These are phyloP conservation scores for Botrytis paeoniae DNA, from an alignment of 2,329 filamentous ascomycete species.

Conservation along the genomic window DNA sequence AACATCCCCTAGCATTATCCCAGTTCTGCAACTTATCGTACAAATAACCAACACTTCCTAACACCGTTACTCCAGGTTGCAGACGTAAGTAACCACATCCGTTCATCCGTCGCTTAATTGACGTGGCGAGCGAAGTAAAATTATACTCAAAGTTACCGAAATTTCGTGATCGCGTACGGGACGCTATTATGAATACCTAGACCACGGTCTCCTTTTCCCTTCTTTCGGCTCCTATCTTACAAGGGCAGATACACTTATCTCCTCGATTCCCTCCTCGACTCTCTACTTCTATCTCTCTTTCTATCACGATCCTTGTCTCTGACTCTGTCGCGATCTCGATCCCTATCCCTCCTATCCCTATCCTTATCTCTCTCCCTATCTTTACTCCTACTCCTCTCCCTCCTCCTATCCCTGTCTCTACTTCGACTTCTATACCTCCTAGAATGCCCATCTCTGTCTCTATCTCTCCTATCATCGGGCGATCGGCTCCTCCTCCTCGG, in stretches of 20 bases:
- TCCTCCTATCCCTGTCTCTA: constrained; percentile 24
- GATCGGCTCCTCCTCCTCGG: constrained; percentile 24
- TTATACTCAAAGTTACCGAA: background rate
- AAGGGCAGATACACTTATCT: constrained; percentile 1
- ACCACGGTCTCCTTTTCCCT: background rate
- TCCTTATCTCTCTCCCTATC: constrained; percentile 16
- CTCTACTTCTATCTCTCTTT: constrained; percentile 29
- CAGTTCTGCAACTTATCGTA: background rate
- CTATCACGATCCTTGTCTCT: constrained; percentile 26
- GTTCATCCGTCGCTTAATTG: background rate
- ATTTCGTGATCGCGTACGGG: too few relatives aligned
- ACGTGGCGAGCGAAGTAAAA: background rate
- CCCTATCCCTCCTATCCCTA: constrained; percentile 8
- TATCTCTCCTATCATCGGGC: constrained; percentile 19
- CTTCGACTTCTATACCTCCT: constrained; percentile 28
- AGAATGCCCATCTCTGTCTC: constrained; percentile 11
- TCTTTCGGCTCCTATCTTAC: background rate
- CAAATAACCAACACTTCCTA: background rate
- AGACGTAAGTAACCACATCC: background rate
- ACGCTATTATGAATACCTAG: background rate
- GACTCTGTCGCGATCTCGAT: background rate
- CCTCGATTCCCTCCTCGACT: constrained; percentile 28
- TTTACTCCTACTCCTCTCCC: constrained; percentile 20
- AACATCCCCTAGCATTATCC: background rate
- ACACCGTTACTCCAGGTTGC: background rate